These are phyloP conservation scores for Pyricularia pennisetigena DNA, from an alignment of 2,329 filamentous ascomycete genomes.

Conservation along the genomic window DNA sequence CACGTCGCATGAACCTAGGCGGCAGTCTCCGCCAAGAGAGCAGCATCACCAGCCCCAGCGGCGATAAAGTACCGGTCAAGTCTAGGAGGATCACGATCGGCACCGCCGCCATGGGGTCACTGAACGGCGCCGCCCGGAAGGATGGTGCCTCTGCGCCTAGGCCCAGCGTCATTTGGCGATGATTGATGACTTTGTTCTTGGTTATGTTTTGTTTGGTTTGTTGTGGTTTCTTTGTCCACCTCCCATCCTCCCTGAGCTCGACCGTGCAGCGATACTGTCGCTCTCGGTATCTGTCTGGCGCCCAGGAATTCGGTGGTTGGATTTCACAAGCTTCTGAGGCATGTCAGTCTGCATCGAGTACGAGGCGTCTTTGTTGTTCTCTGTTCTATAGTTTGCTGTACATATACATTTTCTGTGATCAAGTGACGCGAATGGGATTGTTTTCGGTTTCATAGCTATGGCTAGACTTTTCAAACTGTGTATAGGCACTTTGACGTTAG, in stretches of 20 bases:
- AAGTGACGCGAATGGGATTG: background rate
- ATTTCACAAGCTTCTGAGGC: background rate
- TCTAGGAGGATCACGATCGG: conserved; percentile 34
- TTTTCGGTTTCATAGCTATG: background rate
- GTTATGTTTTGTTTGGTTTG: background rate
- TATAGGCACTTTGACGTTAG: too few species aligned
- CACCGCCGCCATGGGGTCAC: conserved; percentile 17
- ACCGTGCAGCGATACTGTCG: too few species aligned
- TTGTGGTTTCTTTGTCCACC: background rate
- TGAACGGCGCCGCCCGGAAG: conserved; percentile 4
- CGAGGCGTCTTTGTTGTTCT: background rate
- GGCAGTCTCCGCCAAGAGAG: conserved; percentile 24
- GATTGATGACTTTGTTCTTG: conserved; percentile 4
- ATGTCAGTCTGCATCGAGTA: background rate
- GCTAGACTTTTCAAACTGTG: background rate
- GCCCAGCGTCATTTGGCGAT: conserved; percentile 16
- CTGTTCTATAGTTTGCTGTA: background rate
- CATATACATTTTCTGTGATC: background rate
- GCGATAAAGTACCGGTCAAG: conserved; percentile 12
- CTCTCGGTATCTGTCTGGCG: background rate
- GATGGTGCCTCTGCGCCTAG: conserved; percentile 8
- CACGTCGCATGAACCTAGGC: conserved; percentile 46
- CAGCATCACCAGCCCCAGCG: conserved; percentile 10
- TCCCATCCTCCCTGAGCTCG: background rate
- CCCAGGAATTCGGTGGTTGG: background rate